These are phyloP conservation scores for Trichomonascaceae sp. DNA, from an alignment of 1,139 yeast genomes.

Conservation along the genomic window DNA sequence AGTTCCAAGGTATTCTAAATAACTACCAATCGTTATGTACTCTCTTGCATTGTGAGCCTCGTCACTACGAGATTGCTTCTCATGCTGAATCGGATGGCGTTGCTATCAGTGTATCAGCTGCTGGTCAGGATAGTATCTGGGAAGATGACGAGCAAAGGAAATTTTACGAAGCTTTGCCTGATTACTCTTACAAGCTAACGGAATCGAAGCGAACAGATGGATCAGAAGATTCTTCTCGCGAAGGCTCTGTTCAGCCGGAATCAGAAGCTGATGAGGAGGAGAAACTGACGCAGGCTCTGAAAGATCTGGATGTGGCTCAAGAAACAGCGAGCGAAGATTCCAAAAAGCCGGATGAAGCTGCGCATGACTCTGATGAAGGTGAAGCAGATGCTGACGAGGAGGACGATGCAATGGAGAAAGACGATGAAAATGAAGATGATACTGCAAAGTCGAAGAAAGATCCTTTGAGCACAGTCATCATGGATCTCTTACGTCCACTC, in stretches of 20 bases:
- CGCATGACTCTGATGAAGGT: conserved; percentile 9
- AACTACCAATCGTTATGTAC: conserved; percentile 43
- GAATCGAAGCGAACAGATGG: conserved; percentile 9
- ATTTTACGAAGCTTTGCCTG: conserved; percentile 51
- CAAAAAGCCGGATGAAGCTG: conserved; percentile 15
- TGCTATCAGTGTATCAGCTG: conserved; percentile 21
- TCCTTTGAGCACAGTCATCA: conserved; percentile 19
- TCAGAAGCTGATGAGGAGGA: conserved; percentile 41
- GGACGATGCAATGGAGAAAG: conserved; percentile 14
- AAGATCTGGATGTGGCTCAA: not conserved
- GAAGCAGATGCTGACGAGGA: conserved; percentile 8
- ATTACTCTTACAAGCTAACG: conserved; percentile 19
- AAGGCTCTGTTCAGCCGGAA: conserved; percentile 35
- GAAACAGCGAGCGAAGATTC: not conserved
- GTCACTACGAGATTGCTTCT: conserved; percentile 26
- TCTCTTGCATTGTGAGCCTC: conserved; percentile 34
- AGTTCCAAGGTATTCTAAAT: conserved; percentile 42
- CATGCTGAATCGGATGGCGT: conserved; percentile 24
- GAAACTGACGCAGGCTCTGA: conserved; percentile 13
- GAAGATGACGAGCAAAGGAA: conserved; percentile 55
- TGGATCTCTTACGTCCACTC: conserved; percentile 22
- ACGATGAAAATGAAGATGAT: conserved; percentile 4
- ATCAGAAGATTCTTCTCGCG: conserved; percentile 10
- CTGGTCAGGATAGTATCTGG: conserved; percentile 45
- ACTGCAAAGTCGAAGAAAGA: conserved; percentile 9